A percentile compares a stretch with the other conserved stretches of the same genome.
phyloP scores from a whole-genome alignment of 164 flowering plant species.

The Houttuynia cordata region DNA sequence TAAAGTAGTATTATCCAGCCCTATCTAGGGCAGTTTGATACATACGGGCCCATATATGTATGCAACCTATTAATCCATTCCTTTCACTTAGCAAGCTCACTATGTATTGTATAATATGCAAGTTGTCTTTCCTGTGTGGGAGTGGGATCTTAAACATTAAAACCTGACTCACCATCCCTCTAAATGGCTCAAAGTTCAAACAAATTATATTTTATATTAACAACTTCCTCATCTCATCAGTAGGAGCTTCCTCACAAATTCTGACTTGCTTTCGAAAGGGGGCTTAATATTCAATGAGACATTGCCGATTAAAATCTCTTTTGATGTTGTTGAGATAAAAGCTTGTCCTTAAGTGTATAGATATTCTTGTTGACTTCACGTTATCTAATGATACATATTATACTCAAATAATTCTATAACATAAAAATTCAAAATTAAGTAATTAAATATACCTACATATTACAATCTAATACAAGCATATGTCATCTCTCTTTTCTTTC shows the following conservation, averaged over 20 bases:
- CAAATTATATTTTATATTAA: slow-evolving; percentile 10
- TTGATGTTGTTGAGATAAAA: no score
- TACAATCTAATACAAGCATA: no score
- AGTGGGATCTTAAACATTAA: slow-evolving; percentile 7
- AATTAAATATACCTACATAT: no score
- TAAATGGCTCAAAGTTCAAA: slow-evolving; percentile 15
- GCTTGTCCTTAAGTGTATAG: no score
- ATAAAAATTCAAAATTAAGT: no score
- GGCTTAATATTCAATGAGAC: slow-evolving; percentile 1
- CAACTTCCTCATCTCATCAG: neutral
- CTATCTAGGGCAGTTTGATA: slow-evolving; percentile 14
- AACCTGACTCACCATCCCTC: slow-evolving; percentile 12
- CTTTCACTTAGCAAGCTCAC: neutral
- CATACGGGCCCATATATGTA: slow-evolving; percentile 8
- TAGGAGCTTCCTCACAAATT: slow-evolving; percentile 6
- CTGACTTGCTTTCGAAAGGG: slow-evolving; percentile 18
- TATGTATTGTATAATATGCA: slow-evolving; percentile 14
- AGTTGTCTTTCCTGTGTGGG: slow-evolving; percentile 18
- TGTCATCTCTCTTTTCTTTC: no score
- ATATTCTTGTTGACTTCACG: no score
- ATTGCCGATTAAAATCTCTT: slow-evolving; percentile 6
- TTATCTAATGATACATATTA: no score
- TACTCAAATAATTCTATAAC: no score
- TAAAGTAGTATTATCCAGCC: slow-evolving; percentile 13
- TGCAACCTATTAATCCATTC: slow-evolving; percentile 3